A percentile compares a stretch with the other conserved stretches of the same genome.
These are phyloP conservation scores for Globisporangium yorkense DNA, from an alignment of 352 stramenopile species.

Conservation along the genomic window DNA sequence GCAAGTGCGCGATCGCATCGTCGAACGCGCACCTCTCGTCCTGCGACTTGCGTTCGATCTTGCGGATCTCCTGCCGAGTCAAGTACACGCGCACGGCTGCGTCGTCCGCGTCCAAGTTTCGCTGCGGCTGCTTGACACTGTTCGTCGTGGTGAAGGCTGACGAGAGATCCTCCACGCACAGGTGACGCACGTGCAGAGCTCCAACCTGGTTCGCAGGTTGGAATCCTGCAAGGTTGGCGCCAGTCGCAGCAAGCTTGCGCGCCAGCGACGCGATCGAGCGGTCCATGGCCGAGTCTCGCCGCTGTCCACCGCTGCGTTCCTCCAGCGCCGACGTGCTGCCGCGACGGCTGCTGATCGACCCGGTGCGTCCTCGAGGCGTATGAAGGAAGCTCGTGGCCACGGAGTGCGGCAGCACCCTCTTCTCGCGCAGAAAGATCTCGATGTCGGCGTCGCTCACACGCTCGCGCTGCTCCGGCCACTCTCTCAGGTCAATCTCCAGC, in stretches of 20 bases:
- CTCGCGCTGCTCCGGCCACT: conserved; percentile 89
- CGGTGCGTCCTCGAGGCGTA: not conserved
- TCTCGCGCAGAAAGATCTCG: conserved; percentile 55
- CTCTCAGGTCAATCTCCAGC: conserved; percentile 52
- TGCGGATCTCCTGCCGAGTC: conserved; percentile 56
- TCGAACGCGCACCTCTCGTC: conserved; percentile 80
- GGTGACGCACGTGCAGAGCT: conserved; percentile 7
- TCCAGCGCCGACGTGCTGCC: not conserved
- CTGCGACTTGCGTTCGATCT: conserved; percentile 58
- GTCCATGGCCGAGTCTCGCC: conserved; percentile 16
- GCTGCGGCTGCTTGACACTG: not conserved
- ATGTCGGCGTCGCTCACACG: conserved; percentile 78
- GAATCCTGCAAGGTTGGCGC: not conserved
- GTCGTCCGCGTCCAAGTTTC: conserved; percentile 41
- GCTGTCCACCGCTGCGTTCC: not conserved
- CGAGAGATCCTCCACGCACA: conserved; percentile 10
- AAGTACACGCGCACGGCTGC: conserved; percentile 38
- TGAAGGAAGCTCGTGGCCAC: conserved; percentile 8
- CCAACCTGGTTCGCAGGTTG: not conserved
- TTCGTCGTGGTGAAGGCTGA: not conserved
- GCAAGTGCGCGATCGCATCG: conserved; percentile 83
- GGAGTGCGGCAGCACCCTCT: conserved; percentile 37
- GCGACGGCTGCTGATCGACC: conserved; percentile 6
- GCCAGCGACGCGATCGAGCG: conserved; percentile 26
- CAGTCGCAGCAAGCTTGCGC: conserved; percentile 14